phyloP scores from a whole-genome alignment of 306 rosid genomes.

The Dalbergia cochinchinensis region DNA sequence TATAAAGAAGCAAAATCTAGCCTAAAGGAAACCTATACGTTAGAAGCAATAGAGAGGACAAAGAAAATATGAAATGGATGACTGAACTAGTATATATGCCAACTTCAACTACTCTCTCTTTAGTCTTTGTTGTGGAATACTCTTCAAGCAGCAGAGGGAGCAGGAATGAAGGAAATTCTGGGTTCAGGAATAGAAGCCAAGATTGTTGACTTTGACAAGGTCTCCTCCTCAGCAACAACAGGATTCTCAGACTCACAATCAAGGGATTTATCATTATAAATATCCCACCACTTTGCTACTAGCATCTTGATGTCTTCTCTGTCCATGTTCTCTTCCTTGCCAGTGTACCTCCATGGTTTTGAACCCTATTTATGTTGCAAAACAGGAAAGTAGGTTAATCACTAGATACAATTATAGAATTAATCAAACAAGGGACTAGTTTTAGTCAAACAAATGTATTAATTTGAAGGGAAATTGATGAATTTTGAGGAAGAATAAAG shows the following conservation, averaged over 20 bases:
- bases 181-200: slow-evolving; percentile 66
- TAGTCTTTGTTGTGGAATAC: background rate
- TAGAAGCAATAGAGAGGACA: too few species aligned
- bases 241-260: slow-evolving; percentile 54
- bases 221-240: slow-evolving; percentile 58
- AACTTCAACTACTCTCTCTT: background rate
- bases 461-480: background rate
- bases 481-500: background rate
- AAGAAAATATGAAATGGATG: too few species aligned
- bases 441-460: background rate
- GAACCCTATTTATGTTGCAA: slow-evolving; percentile 60
- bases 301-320: slow-evolving; percentile 79
- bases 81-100: background rate
- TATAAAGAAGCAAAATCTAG: too few species aligned
- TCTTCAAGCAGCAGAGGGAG: slow-evolving; percentile 67
- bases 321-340: slow-evolving; percentile 80
- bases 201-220: slow-evolving; percentile 46
- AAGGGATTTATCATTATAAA: slow-evolving; percentile 67
- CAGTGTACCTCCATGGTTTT: slow-evolving; percentile 90
- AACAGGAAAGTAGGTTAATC: background rate
- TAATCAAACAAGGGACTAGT: background rate
- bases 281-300: slow-evolving; percentile 81
- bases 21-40: too few species aligned
- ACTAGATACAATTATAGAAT: background rate
- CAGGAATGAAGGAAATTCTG: slow-evolving; percentile 41